Evolutionary conservation across 441 rosid species (phyloP), one percentile per base, ranked within the genome.

Genomic region (Adansonia rubrostipa): DNA sequence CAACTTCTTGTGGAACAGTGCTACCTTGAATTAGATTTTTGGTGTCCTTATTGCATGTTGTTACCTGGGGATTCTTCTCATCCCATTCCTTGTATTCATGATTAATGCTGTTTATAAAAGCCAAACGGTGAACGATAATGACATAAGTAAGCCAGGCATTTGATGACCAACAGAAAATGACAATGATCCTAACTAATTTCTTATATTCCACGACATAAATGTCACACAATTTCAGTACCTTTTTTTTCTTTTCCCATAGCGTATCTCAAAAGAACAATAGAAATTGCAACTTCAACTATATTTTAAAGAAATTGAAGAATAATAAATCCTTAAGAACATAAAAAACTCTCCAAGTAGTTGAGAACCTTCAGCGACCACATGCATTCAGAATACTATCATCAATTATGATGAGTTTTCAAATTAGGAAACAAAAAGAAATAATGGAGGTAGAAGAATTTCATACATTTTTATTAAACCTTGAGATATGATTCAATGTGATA

Each of bases 71-170:
- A 86, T 91, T 89, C 62, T 86, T 90, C 60, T 85, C 96, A 81
- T 88, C 85, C 98, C 98, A 93, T 81, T 90, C 90, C 87, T 95
- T 93, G 83, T 92, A 93, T 72, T 93, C 98, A 77, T 95, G 99
- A 81, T 86, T 88, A 53, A 95, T 93, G 87, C 99, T 95, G 87
- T 76, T 74, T 62, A 76, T 45, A 84, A 77, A 8, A 76, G 44
- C 60, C 80, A 70, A 40, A 71, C 19, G 51, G 28, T 8, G 14
- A 15, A 71, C 33, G 73, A 56, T 22, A 42, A 68, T 47, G 44
- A 80, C 70, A 65, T 6, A 22, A 67, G 63, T 57, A 69, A 79
- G 73, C 73, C 79, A 76, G 54, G 24, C 5, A 70, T 48, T 13
- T 56, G 63, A 75, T 20, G 50, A 73, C 65, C 63, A 3, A 28